Evolutionary conservation across 1,284 basidiomycete genomes (phyloP), one percentile per base, ranked within the genome.

Genomic region (Anthracocystis panici-leucophaei): DNA sequence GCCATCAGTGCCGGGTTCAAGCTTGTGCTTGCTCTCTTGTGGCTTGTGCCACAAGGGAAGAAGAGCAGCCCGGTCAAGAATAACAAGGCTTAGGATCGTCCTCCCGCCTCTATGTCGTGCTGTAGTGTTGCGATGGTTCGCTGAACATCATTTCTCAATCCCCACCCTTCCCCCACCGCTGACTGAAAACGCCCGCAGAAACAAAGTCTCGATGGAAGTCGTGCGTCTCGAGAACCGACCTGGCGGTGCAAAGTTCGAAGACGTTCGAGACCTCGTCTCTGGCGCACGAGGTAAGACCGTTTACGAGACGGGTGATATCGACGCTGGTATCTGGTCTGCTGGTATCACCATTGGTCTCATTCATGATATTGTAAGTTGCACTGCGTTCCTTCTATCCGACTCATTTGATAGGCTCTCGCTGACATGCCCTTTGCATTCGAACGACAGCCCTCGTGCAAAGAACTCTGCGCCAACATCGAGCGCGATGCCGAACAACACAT

Each of bases 311-410:
- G 94, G 95, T 16, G 94, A 97, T 81, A 87, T 90, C 0, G 93
- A 97, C 74, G 90, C 91, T 73, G 95, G 95, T 2, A 91, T 96
- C 70, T 97, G 95, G 94, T 89, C 87, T 50, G 91, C 91, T 12
- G 92, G 93, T n/a, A 89, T 94, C 73, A 87, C 88, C 14, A 84
- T 94, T 61, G 95, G 94, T 1, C 86, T 97, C 68, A 95, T 96
- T 83, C 88, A 92, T 61, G 93, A 96, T 84, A 90, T 94, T 55
- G 80, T 82, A 67, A 78, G 80, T 82, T 12, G 16, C 29, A 4
- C 1, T 8, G 4, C 29, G 16, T 21, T 25, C 23, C n/a, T 18
- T 21, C 33, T 23, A 14, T 50, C 11, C 8, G 21, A 3, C 6
- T 50, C 20, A 27, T 21, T 29, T 8, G 16, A 10, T 21, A 5